Percentiles rank a stretch among this genome's conserved stretches.
Conservation (phyloP, 2,329 filamentous ascomycete species). For the Microascus cirrosus region DNA sequence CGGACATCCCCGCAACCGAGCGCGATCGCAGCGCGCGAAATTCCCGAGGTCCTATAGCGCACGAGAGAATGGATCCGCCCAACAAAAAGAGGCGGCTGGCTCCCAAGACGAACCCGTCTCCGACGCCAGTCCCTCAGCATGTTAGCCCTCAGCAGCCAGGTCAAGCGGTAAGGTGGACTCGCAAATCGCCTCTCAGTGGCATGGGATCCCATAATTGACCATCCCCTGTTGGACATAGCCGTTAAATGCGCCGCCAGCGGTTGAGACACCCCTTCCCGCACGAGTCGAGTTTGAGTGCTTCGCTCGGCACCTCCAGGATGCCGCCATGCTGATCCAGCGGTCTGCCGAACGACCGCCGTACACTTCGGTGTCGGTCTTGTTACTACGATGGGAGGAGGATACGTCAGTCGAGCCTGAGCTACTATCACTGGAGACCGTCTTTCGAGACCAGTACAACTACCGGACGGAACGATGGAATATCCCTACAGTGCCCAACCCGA, state of each 20-base stretch:
- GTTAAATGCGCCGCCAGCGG: slow-evolving; percentile 6
- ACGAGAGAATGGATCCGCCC: slow-evolving; percentile 26
- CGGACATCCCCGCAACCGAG: neutral
- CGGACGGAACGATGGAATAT: slow-evolving; percentile 50
- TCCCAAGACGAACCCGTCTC: slow-evolving; percentile 19
- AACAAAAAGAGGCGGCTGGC: slow-evolving; percentile 32
- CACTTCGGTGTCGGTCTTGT: slow-evolving; percentile 45
- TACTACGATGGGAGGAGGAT: slow-evolving; percentile 54
- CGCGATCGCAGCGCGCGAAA: neutral
- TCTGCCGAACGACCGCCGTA: slow-evolving; percentile 49
- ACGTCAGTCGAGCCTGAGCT: slow-evolving; percentile 40
- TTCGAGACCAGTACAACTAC: slow-evolving; percentile 50
- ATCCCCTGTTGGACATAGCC: slow-evolving; percentile 1
- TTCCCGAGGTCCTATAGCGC: neutral
- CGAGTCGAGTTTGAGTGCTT: slow-evolving; percentile 56
- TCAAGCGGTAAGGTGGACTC: neutral
- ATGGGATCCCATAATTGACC: neutral
- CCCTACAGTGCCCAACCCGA: slow-evolving; percentile 46
- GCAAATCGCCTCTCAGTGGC: neutral
- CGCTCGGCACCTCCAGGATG: slow-evolving; percentile 56
- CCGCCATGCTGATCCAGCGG: slow-evolving; percentile 54
- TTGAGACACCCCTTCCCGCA: slow-evolving; percentile 21
- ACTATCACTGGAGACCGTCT: slow-evolving; percentile 40
- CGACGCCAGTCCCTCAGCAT: neutral
- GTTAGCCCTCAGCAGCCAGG: neutral